Evolutionary conservation across 1,139 yeast genomes (phyloP).

Genomic region (Scheffersomyces insectosa): DNA sequence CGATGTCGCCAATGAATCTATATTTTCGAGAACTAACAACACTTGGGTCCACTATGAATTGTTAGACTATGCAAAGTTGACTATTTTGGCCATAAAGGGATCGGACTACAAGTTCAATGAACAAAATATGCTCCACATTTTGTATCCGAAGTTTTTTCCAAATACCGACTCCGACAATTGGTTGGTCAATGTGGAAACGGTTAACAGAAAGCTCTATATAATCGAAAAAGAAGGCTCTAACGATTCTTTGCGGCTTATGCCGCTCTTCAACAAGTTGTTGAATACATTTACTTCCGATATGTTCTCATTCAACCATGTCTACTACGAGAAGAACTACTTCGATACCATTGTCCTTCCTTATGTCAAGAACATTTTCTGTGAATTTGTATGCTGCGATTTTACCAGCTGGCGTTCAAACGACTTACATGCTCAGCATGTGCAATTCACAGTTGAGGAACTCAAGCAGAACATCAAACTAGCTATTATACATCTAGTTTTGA

Average conservation of each 20-base stretch:
- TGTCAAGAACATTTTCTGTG: conserved; percentile 31
- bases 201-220: conserved; percentile 13
- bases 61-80: conserved; percentile 39
- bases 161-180: conserved; percentile 48
- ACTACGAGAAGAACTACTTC: conserved; percentile 26
- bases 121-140: conserved; percentile 48
- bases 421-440: conserved; percentile 3
- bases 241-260: conserved; percentile 14
- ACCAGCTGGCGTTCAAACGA: conserved; percentile 16
- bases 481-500: conserved; percentile 26
- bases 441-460: conserved; percentile 10
- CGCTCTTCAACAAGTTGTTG: conserved; percentile 21
- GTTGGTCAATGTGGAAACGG: conserved; percentile 27
- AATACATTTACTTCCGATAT: conserved; percentile 17
- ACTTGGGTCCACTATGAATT: conserved; percentile 40
- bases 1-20: conserved; percentile 8
- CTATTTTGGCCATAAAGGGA: conserved; percentile 47
- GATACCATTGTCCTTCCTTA: conserved; percentile 32
- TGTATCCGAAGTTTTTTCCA: conserved; percentile 49
- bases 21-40: conserved; percentile 24
- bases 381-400: conserved; percentile 27
- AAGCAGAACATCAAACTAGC: conserved; percentile 24
- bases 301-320: conserved; percentile 26
- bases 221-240: conserved; percentile 5
- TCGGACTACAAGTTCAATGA: conserved; percentile 37